phyloP scores from a whole-genome alignment of 768 basidiomycete genomes.

The Leccinum arenicola region DNA sequence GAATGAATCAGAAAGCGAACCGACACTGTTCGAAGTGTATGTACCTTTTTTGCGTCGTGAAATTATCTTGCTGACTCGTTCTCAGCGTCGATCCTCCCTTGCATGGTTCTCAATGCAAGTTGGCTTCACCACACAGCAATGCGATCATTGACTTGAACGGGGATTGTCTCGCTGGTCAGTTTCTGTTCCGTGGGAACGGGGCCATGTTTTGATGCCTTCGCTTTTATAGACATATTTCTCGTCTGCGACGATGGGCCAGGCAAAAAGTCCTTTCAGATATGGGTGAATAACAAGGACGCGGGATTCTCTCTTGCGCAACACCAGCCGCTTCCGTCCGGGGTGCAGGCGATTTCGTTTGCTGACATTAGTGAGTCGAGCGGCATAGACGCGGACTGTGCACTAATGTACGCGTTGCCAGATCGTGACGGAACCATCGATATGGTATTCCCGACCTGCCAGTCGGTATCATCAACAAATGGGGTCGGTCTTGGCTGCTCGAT shows the following conservation, averaged over 20 bases:
- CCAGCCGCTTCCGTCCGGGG: conserved; percentile 69
- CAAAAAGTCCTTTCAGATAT: conserved; percentile 80
- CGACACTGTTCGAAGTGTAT: conserved; percentile 67
- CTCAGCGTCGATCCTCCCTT: conserved; percentile 59
- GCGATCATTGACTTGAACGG: conserved; percentile 93
- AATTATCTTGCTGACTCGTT: conserved; percentile 6
- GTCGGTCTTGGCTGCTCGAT: conserved; percentile 75
- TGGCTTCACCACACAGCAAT: conserved; percentile 92
- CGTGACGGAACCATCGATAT: conserved; percentile 97
- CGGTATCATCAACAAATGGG: conserved; percentile 65
- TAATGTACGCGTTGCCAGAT: conserved; percentile 44
- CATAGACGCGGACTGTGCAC: background rate
- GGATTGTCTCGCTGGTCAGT: conserved; percentile 85
- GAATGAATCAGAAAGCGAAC: conserved; percentile 53
- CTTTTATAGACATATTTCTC: conserved; percentile 74
- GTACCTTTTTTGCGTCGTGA: conserved; percentile 19
- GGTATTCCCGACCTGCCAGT: conserved; percentile 82
- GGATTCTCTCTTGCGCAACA: conserved; percentile 71
- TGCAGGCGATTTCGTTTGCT: conserved; percentile 81
- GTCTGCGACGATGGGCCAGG: conserved; percentile 69
- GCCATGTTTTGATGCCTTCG: conserved; percentile 1
- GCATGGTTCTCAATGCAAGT: conserved; percentile 60
- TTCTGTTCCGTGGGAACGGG: background rate
- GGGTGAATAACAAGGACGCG: conserved; percentile 79
- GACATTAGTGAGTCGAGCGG: conserved; percentile 68